Evolutionary conservation across 2,329 filamentous ascomycete genomes (phyloP), one percentile per base, ranked within the genome.

Genomic region (Orbilia brochopaga): DNA sequence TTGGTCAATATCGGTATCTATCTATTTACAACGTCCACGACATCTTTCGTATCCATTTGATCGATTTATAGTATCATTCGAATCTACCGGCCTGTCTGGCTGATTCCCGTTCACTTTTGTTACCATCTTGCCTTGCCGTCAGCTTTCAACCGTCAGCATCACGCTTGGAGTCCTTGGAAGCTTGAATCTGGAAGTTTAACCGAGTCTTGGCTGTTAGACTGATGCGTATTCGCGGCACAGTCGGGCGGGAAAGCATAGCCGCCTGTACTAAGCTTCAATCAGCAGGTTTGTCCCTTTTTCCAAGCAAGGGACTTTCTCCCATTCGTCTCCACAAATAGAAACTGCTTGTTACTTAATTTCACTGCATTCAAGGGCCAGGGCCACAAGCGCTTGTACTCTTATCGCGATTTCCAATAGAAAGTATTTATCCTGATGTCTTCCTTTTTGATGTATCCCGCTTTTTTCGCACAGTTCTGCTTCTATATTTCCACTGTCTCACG

Each of bases 261-360:
- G 67, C 67, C 50, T 50, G 37, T 17, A 8, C 60, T 30, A 72
- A 19, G n/a, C 24, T 60, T 15, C 11, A 64, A 46, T 24, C 11
- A 42, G 67, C 30, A 72, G 30, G 67, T 72, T 72, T 72, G 67
- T 42, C 42, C 30, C 10, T 11, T 30, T n/a, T 21, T 7, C 21
- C 48, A 52, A 30, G 53, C 19, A 17, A 13, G 10, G 46, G 19
- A 30, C 17, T 7, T n/a, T 15, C 32, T 61, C 40, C 37, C 42
- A 72, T 72, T 72, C 60, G 60, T 42, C 37, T 46, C 60, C 67
- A 65, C 60, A 72, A 60, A 65, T 72, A 72, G 67, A 64, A 72
- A 24, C 67, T 55, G 30, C 42, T 57, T 40, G 53, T 32, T 24
- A 46, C 53, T 37, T 48, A 70, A 65, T 72, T 65, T 72, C 40